phyloP scores from a whole-genome alignment of 495 filamentous ascomycete genomes.

The Penicillium crystallinum region DNA sequence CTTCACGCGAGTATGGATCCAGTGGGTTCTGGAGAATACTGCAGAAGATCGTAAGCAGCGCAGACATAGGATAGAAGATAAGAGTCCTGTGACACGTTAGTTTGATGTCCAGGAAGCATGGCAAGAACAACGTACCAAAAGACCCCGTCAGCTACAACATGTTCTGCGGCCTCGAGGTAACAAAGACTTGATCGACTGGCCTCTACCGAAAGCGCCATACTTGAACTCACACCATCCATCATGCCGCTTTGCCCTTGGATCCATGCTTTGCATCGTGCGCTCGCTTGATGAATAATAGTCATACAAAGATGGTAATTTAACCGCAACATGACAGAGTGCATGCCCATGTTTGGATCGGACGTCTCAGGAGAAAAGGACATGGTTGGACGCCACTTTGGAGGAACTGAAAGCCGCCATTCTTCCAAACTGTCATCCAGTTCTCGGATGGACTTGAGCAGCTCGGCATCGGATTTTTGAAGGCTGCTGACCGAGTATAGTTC shows the following conservation, averaged over 20 bases:
- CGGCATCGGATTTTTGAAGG: slow-evolving; percentile 46
- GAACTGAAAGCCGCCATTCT: slow-evolving; percentile 44
- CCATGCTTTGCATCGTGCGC: slow-evolving; percentile 42
- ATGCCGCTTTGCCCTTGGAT: slow-evolving; percentile 30
- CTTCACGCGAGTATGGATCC: slow-evolving; percentile 39
- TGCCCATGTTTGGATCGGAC: slow-evolving; percentile 32
- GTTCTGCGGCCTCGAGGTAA: slow-evolving; percentile 38
- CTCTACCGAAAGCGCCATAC: slow-evolving; percentile 46
- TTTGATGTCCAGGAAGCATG: neutral
- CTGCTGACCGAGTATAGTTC: slow-evolving; percentile 44
- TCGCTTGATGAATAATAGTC: slow-evolving; percentile 48
- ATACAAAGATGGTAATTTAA: slow-evolving; percentile 50
- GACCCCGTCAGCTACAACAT: slow-evolving; percentile 38
- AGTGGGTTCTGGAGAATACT: slow-evolving; percentile 46
- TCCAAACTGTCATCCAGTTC: slow-evolving; percentile 50
- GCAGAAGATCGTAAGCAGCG: slow-evolving; percentile 46
- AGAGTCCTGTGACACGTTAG: slow-evolving; percentile 30
- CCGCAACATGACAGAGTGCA: slow-evolving; percentile 43
- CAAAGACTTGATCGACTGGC: slow-evolving; percentile 48
- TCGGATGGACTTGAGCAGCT: slow-evolving; percentile 47
- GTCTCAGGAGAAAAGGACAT: slow-evolving; percentile 36
- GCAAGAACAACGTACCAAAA: slow-evolving; percentile 37
- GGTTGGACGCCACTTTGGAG: slow-evolving; percentile 37
- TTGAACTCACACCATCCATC: slow-evolving; percentile 44
- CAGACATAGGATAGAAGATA: slow-evolving; percentile 50